Evolutionary conservation across 2,329 filamentous ascomycete species (phyloP).

Genomic region (Trichoderma sp.): DNA sequence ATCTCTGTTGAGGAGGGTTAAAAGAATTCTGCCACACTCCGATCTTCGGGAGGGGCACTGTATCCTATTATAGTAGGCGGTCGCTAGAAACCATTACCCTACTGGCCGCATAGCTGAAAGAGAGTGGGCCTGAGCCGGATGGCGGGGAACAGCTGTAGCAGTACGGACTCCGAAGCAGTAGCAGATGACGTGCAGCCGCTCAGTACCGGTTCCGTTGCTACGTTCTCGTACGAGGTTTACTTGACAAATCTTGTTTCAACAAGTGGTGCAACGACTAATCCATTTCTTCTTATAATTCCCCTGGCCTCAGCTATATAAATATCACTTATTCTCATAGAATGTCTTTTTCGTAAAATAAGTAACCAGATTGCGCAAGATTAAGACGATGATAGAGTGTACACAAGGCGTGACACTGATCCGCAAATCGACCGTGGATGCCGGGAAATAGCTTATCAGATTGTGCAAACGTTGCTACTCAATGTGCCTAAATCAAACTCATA

Average conservation of each 20-base stretch:
- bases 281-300: no score
- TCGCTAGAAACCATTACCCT: neutral
- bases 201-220: neutral
- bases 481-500: neutral
- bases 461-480: neutral
- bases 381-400: no score
- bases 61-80: slow-evolving; percentile 2
- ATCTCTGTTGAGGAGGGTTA: neutral
- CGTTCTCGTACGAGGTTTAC: neutral
- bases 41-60: slow-evolving; percentile 2
- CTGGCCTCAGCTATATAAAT: no score
- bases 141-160: neutral
- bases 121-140: neutral
- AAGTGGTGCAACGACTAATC: neutral
- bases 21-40: slow-evolving; percentile 5
- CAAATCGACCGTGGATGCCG: no score
- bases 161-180: neutral
- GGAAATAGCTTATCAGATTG: no score
- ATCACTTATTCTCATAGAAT: no score
- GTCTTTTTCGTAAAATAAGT: no score
- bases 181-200: neutral
- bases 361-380: no score
- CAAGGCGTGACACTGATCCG: no score
- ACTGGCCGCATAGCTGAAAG: neutral
- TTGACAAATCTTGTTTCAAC: neutral